Evolutionary conservation across 306 rosid species (phyloP).

Genomic region (Cucurbita moschata): DNA sequence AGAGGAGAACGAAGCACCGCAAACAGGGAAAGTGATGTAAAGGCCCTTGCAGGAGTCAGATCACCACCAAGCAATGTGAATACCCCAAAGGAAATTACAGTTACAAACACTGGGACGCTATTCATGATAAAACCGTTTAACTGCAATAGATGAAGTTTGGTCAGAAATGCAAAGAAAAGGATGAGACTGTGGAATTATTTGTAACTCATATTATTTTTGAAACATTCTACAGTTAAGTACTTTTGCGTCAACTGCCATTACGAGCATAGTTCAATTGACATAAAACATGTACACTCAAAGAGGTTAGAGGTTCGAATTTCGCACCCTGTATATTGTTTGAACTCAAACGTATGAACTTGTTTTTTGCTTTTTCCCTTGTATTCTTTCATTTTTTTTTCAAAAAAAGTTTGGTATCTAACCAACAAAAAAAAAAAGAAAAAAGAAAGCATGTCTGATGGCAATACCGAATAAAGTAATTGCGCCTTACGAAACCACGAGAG

Average conservation of each 20-base stretch:
- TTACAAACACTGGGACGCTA: slow-evolving; percentile 74
- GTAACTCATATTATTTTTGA: no score
- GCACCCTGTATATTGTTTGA: no score
- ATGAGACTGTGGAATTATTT: no score
- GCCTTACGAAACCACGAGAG: slow-evolving; percentile 60
- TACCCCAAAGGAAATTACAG: slow-evolving; percentile 55
- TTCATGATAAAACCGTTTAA: slow-evolving; percentile 50
- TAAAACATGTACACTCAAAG: no score
- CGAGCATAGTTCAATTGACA: no score
- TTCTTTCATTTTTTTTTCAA: no score
- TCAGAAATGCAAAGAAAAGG: slow-evolving; percentile 5
- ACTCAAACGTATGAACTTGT: no score
- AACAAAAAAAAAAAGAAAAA: neutral
- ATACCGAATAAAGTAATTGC: slow-evolving; percentile 62
- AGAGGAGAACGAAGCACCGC: slow-evolving; percentile 62
- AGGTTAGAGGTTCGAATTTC: no score
- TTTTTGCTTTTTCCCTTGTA: no score
- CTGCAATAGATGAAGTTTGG: slow-evolving; percentile 28
- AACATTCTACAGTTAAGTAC: no score
- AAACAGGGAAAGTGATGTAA: slow-evolving; percentile 75
- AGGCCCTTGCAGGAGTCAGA: slow-evolving; percentile 80
- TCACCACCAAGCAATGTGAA: slow-evolving; percentile 80
- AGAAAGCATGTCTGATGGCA: slow-evolving; percentile 11
- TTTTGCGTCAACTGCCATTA: no score
- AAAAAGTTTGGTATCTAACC: no score